Evolutionary conservation across 2,329 filamentous ascomycete genomes (phyloP).

Genomic region (Capronia epimyces): DNA sequence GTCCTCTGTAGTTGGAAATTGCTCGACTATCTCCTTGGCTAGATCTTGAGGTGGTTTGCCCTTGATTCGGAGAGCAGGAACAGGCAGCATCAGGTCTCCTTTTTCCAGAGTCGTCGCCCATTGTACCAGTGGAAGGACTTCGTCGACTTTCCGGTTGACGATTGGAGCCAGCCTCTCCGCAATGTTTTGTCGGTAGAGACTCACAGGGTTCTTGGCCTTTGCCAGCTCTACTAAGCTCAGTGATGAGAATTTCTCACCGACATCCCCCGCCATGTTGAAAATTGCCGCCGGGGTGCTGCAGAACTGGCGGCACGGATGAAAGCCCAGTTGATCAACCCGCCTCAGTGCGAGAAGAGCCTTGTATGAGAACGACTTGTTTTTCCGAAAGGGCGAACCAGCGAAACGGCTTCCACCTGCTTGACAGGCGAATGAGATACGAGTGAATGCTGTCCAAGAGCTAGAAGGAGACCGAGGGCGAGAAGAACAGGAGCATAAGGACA

Average conservation of each 20-base stretch:
- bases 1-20: conserved; percentile 55
- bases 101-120: conserved; percentile 46
- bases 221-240: conserved; percentile 34
- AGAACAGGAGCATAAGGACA: conserved; percentile 6
- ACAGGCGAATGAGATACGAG: neutral
- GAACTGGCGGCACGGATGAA: conserved; percentile 2
- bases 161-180: conserved; percentile 38
- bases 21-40: conserved; percentile 50
- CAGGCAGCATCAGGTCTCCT: conserved; percentile 43
- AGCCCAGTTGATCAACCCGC: neutral
- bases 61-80: conserved; percentile 45
- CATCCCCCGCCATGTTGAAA: conserved; percentile 15
- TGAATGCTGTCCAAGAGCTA: neutral
- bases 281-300: neutral
- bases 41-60: conserved; percentile 56
- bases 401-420: neutral
- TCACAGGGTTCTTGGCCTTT: conserved; percentile 41
- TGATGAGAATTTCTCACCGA: conserved; percentile 22
- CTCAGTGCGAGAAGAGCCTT: neutral
- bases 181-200: conserved; percentile 44
- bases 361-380: neutral
- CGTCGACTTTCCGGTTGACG: conserved; percentile 37
- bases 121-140: conserved; percentile 39
- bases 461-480: neutral
- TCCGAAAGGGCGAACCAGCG: neutral